A percentile compares a stretch with the other conserved stretches of the same genome.
Conservation (phyloP, 345 rosid genomes). For the Linum usitatissimum region DNA sequence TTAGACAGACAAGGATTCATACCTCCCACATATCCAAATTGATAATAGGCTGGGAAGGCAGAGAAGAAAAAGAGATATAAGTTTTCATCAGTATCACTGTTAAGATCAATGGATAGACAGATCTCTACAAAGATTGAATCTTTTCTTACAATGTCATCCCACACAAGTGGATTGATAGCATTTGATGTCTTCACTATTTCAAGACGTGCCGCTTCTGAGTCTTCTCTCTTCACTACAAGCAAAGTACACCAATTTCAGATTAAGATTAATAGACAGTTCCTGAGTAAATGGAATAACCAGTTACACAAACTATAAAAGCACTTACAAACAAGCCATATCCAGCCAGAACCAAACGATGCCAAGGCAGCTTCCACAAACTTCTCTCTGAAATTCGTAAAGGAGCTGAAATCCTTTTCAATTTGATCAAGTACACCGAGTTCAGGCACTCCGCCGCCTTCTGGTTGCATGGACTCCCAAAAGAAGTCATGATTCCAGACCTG, state of each 20-base stretch:
- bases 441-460: slow-evolving; percentile 76
- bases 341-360: slow-evolving; percentile 72
- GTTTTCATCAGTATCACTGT: slow-evolving; percentile 7
- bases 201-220: slow-evolving; percentile 56
- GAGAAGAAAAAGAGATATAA: slow-evolving; percentile 15
- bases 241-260: slow-evolving; percentile 1
- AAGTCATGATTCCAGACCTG: slow-evolving; percentile 96
- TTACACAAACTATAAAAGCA: slow-evolving; percentile 3
- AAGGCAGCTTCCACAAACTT: slow-evolving; percentile 58
- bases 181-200: slow-evolving; percentile 64
- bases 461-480: slow-evolving; percentile 99
- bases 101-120: neutral
- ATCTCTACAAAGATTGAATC: neutral
- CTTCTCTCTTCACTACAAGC: slow-evolving; percentile 69
- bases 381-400: slow-evolving; percentile 69
- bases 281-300: neutral
- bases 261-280: neutral
- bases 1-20: slow-evolving; percentile 14
- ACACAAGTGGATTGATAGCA: slow-evolving; percentile 63
- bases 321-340: slow-evolving; percentile 96
- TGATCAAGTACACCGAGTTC: slow-evolving; percentile 70
- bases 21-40: slow-evolving; percentile 94
- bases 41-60: slow-evolving; percentile 65
- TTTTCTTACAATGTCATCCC: slow-evolving; percentile 75
- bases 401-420: slow-evolving; percentile 89